A percentile compares a stretch with the other conserved stretches of the same genome.
Conservation (phyloP, 805 yeast species). For the Ogataea polymorpha region DNA sequence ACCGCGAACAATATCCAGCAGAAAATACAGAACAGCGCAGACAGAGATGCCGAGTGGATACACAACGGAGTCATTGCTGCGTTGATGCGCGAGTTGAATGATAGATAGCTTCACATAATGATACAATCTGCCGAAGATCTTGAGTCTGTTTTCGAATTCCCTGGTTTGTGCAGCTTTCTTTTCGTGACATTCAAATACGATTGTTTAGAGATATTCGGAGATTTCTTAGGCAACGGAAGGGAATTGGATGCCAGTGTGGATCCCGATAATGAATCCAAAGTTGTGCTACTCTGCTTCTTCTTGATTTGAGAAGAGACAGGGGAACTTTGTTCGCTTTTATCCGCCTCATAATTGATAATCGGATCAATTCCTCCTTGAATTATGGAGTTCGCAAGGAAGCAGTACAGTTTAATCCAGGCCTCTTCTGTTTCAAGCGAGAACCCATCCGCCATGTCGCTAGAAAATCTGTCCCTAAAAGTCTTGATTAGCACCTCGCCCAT, state of each 20-base stretch:
- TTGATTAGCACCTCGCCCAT: slow-evolving; percentile 72
- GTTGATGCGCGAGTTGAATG: background rate
- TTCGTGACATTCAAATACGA: slow-evolving; percentile 2
- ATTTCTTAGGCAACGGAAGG: background rate
- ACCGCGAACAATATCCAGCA: slow-evolving; percentile 2
- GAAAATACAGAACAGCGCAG: background rate
- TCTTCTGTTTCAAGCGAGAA: slow-evolving; percentile 62
- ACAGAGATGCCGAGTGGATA: slow-evolving; percentile 2
- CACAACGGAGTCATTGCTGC: background rate
- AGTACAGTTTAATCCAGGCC: slow-evolving; percentile 68
- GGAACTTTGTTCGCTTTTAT: background rate
- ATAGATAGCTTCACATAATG: slow-evolving; percentile 26
- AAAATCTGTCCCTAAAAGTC: slow-evolving; percentile 64
- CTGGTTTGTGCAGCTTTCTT: background rate
- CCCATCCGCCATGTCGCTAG: slow-evolving; percentile 25
- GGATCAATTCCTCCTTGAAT: slow-evolving; percentile 61
- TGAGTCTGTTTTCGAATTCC: background rate
- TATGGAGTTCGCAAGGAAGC: slow-evolving; percentile 65
- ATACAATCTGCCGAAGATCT: slow-evolving; percentile 27
- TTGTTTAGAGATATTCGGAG: background rate
- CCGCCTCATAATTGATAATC: slow-evolving; percentile 27
- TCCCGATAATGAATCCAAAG: background rate
- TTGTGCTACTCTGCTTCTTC: background rate
- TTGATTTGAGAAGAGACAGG: slow-evolving; percentile 1
- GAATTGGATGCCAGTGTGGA: background rate